A percentile compares a stretch with the other conserved stretches of the same genome.
Evolutionary conservation across 2,329 filamentous ascomycete genomes (phyloP).

Genomic region (Ophiostoma ips): DNA sequence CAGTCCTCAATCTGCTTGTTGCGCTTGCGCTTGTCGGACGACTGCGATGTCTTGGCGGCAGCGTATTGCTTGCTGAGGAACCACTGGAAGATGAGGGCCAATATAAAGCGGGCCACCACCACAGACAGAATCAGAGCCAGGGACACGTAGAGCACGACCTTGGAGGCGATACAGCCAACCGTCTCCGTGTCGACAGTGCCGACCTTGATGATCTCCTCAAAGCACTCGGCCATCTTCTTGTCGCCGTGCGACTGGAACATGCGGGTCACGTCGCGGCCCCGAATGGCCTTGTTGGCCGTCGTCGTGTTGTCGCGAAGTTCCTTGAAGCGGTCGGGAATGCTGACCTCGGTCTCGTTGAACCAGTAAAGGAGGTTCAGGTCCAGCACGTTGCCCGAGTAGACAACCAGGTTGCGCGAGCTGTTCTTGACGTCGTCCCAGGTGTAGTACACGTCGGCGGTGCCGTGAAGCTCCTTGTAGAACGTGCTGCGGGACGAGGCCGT

Average conservation of each 20-base stretch:
- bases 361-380: slow-evolving; percentile 79
- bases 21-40: slow-evolving; percentile 66
- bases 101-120: slow-evolving; percentile 70
- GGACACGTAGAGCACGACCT: slow-evolving; percentile 91
- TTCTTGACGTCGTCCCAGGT: slow-evolving; percentile 93
- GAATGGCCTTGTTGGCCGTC: slow-evolving; percentile 46
- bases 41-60: slow-evolving; percentile 71
- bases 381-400: slow-evolving; percentile 87
- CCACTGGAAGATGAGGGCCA: slow-evolving; percentile 91
- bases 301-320: slow-evolving; percentile 57
- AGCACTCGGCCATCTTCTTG: slow-evolving; percentile 72
- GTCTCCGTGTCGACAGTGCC: slow-evolving; percentile 92
- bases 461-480: slow-evolving; percentile 57
- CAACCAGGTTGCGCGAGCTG: slow-evolving; percentile 72
- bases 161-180: slow-evolving; percentile 91
- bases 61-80: slow-evolving; percentile 80
- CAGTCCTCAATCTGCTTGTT: slow-evolving; percentile 94
- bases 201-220: slow-evolving; percentile 89
- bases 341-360: slow-evolving; percentile 75
- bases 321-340: slow-evolving; percentile 63
- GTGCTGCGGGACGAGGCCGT: slow-evolving; percentile 49
- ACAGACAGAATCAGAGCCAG: slow-evolving; percentile 84
- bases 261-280: slow-evolving; percentile 79
- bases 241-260: slow-evolving; percentile 67
- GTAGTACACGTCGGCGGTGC: slow-evolving; percentile 81